A percentile compares a stretch with the other conserved stretches of the same genome.
Evolutionary conservation across 31 red algal genomes (phyloP).

Genomic region (Odonthalia washingtoniensis): DNA sequence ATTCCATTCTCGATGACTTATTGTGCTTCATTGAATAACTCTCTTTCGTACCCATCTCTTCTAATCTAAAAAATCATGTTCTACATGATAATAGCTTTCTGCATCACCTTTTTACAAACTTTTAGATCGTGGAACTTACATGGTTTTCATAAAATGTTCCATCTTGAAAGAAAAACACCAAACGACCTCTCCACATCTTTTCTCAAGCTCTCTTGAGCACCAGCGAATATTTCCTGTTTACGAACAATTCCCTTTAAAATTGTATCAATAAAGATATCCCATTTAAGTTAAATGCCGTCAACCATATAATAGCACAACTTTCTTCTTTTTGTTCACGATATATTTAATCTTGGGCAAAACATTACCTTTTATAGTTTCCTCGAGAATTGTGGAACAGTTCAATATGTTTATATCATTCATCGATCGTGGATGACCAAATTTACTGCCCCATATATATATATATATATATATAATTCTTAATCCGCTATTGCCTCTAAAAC

Average conservation of each 20-base stretch:
- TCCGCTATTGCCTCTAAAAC: too few species aligned
- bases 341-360: too few species aligned
- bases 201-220: not conserved
- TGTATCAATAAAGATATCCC: too few species aligned
- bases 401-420: not conserved
- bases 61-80: not conserved
- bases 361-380: not conserved
- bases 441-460: not conserved
- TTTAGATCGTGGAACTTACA: not conserved
- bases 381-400: not conserved
- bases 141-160: not conserved
- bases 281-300: too few species aligned
- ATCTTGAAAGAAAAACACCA: not conserved
- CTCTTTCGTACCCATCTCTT: not conserved
- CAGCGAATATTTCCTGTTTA: not conserved
- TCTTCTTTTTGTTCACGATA: slow-evolving; percentile 5
- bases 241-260: not conserved
- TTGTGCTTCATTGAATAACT: not conserved
- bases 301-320: not conserved
- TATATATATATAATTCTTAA: too few species aligned
- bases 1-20: not conserved
- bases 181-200: not conserved
- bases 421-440: not conserved
- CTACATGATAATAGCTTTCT: not conserved
- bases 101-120: not conserved